Conservation (phyloP, 495 filamentous ascomycete species). For the Recurvomyces mirabilis region DNA sequence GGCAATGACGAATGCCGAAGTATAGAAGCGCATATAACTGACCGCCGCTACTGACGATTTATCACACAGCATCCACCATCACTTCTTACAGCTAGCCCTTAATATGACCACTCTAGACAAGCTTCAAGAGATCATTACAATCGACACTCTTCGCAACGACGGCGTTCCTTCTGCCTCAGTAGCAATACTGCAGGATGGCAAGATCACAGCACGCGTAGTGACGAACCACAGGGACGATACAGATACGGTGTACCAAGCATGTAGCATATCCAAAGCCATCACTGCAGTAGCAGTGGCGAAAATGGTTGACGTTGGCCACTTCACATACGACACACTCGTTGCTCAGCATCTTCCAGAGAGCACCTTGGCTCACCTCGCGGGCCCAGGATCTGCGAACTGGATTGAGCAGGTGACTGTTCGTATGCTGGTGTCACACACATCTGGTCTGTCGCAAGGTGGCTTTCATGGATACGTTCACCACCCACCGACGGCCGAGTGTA, state of each 20-base stretch:
- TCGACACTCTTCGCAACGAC: background rate
- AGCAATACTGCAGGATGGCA: constrained; percentile 16
- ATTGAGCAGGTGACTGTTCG: constrained; percentile 21
- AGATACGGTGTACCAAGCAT: constrained; percentile 22
- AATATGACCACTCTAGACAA: background rate
- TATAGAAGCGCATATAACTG: too few relatives aligned
- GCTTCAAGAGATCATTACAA: background rate
- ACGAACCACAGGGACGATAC: constrained; percentile 12
- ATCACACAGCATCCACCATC: too few relatives aligned
- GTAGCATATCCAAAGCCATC: constrained; percentile 24
- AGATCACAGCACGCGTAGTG: background rate
- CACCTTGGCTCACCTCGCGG: too few relatives aligned
- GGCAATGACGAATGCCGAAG: too few relatives aligned
- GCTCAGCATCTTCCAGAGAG: constrained; percentile 7
- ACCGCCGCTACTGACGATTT: too few relatives aligned
- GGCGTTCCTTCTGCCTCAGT: constrained; percentile 17
- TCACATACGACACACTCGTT: constrained; percentile 8
- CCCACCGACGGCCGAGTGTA: constrained; percentile 1
- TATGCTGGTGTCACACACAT: constrained; percentile 22
- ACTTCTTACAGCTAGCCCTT: too few relatives aligned
- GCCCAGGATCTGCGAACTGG: too few relatives aligned
- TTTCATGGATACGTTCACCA: constrained; percentile 21
- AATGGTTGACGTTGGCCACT: constrained; percentile 10
- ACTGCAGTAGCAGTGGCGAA: constrained; percentile 14
- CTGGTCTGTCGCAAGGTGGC: constrained; percentile 17